Conservation (phyloP, 371 early-diverging fungal genomes). For the Batrachochytrium dendrobatidis region DNA sequence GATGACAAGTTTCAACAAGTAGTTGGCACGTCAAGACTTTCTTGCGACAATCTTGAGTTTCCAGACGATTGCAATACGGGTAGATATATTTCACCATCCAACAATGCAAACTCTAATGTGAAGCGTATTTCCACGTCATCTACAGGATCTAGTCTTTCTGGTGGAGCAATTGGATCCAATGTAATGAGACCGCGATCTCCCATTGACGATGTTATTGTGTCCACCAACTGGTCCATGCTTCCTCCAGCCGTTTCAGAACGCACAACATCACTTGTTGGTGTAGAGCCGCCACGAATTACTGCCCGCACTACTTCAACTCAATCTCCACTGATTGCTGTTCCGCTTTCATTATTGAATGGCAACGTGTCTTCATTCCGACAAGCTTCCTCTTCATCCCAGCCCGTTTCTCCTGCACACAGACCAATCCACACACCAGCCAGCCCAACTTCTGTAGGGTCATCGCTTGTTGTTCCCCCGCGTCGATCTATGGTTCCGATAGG, state of each 20-base stretch:
- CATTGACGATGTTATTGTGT: conserved; percentile 39
- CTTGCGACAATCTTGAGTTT: conserved; percentile 5
- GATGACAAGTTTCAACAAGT: conserved; percentile 23
- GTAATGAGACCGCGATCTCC: conserved; percentile 56
- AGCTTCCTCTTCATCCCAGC: too few relatives aligned
- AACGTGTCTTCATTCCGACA: too few relatives aligned
- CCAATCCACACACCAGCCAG: too few relatives aligned
- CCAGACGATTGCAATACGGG: not conserved
- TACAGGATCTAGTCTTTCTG: not conserved
- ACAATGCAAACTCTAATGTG: not conserved
- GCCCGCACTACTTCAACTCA: not conserved
- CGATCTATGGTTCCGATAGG: too few relatives aligned
- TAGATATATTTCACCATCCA: not conserved
- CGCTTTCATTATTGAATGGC: too few relatives aligned
- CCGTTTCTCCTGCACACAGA: too few relatives aligned
- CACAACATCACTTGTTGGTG: not conserved
- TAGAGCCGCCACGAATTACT: not conserved
- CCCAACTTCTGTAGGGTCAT: too few relatives aligned
- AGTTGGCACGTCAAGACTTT: conserved; percentile 8
- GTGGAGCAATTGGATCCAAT: conserved; percentile 6
- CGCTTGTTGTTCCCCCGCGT: too few relatives aligned
- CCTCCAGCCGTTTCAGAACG: conserved; percentile 3
- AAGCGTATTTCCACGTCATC: not conserved
- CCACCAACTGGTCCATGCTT: conserved; percentile 52
- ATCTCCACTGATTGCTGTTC: too few relatives aligned